Conservation (phyloP, 495 filamentous ascomycete species). For the Penicillium antarcticum region DNA sequence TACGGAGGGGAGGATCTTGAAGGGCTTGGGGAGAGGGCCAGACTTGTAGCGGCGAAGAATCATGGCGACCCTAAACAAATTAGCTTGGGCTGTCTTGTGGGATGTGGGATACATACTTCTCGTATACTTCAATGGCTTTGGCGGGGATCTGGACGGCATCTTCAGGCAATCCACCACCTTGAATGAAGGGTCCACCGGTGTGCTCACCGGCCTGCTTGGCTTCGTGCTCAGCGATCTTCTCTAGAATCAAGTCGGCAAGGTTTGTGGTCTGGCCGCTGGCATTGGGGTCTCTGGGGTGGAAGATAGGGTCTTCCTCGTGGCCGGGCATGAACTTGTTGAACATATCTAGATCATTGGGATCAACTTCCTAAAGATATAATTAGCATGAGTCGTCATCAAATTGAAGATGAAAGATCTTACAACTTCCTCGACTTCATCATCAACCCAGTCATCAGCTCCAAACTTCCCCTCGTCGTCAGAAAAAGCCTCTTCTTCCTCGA, state of each 20-base stretch:
- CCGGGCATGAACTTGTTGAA: slow-evolving; percentile 85
- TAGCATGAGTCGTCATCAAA: slow-evolving; percentile 4
- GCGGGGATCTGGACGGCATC: slow-evolving; percentile 83
- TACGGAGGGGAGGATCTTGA: slow-evolving; percentile 92
- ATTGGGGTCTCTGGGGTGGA: slow-evolving; percentile 43
- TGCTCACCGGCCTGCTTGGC: slow-evolving; percentile 52
- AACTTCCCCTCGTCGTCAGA: slow-evolving; percentile 57
- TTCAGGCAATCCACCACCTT: slow-evolving; percentile 55
- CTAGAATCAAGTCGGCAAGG: slow-evolving; percentile 85
- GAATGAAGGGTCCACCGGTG: slow-evolving; percentile 28
- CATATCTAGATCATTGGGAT: slow-evolving; percentile 82
- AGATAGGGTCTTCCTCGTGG: slow-evolving; percentile 48
- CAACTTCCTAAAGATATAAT: slow-evolving; percentile 58
- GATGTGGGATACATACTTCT: slow-evolving; percentile 57
- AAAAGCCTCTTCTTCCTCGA: slow-evolving; percentile 47
- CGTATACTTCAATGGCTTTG: slow-evolving; percentile 91
- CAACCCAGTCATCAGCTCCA: slow-evolving; percentile 55
- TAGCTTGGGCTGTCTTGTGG: slow-evolving; percentile 6
- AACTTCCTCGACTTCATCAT: slow-evolving; percentile 73
- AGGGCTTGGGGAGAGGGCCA: slow-evolving; percentile 90
- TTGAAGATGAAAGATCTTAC: slow-evolving; percentile 28
- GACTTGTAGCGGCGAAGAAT: slow-evolving; percentile 92
- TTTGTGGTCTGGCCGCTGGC: slow-evolving; percentile 62
- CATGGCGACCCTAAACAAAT: slow-evolving; percentile 66
- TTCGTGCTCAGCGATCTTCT: slow-evolving; percentile 92